Conservation (phyloP, 495 filamentous ascomycete genomes). For the Penicillium flavigenum region DNA sequence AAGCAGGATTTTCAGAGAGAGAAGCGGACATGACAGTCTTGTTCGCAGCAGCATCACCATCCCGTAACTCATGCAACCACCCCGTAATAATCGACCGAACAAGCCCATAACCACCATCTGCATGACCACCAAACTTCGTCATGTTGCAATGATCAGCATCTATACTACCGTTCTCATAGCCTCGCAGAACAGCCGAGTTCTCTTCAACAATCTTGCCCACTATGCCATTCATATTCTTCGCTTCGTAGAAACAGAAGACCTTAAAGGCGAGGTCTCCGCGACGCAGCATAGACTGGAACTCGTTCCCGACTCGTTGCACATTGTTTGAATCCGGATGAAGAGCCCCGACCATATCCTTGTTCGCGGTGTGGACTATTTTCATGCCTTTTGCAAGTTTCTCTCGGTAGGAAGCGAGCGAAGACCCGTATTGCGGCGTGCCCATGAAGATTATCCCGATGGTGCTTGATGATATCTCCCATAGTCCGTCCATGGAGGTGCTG, state of each 20-base stretch:
- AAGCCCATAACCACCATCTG: not conserved
- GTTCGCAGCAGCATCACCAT: not conserved
- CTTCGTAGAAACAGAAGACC: constrained; percentile 9
- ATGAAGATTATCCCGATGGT: constrained; percentile 7
- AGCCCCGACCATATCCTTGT: not conserved
- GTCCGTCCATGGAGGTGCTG: constrained; percentile 8
- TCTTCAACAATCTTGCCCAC: constrained; percentile 12
- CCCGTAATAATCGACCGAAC: not conserved
- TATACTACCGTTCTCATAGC: not conserved
- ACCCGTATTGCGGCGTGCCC: constrained; percentile 7
- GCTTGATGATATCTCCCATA: constrained; percentile 6
- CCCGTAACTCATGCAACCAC: not conserved
- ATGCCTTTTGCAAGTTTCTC: constrained; percentile 5
- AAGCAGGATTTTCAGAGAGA: not conserved
- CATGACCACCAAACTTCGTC: not conserved
- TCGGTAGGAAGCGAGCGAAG: not conserved
- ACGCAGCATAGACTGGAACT: not conserved
- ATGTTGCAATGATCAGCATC: constrained; percentile 1
- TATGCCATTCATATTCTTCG: not conserved
- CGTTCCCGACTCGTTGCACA: not conserved
- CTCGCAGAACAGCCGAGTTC: constrained; percentile 4
- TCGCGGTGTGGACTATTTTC: not conserved
- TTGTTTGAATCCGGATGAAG: not conserved
- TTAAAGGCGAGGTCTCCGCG: not conserved
- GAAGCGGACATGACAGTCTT: not conserved